Base-by-base conservation (phyloP, 1,139 yeast genomes). In the Geotrichum fermentans region DNA sequence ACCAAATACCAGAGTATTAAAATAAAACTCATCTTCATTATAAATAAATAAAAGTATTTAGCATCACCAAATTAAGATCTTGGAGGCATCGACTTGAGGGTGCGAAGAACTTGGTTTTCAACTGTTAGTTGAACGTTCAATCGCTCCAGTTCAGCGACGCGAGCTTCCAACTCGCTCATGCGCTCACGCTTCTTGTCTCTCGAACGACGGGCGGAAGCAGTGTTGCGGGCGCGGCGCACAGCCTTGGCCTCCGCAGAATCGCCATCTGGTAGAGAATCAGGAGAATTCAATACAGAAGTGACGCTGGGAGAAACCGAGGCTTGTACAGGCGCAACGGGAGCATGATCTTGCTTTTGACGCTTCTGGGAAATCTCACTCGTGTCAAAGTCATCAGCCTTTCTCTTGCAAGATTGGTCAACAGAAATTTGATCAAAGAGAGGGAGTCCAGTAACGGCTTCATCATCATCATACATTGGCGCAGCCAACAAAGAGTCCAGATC, bases 131-230 rank as follows among this genome's bases (percentile, higher is more conserved):
- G 45, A 22, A 40, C 45, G 28, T 47, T 51, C 37, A 38, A 5
- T 20, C 38, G 45, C 39, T 47, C 63, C 56, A 89, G 73, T 39
- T 68, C 77, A 57, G 82, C 87, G 51, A 90, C 95, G 64, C 79
- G 79, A 28, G 70, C 78, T 69, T 90, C 97, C 66, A 90, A 73
- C 64, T 87, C 95, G 52, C 69, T 64, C 87, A 90, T 84, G 68
- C 95, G 78, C 67, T 85, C 88, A 80, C 85, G 81, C 71, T 89
- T 88, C 69, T 96, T 81, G 37, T 96, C 96, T 60, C 97, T 78
- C 40, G 97, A 88, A 65, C 97, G 78, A 68, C 97, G 81, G 14
- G 97, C 97, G 54, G 97, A 97, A 67, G 89, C 96, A 21, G 97
- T 90, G 74, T 90, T 90, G 67, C 90, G 81, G 37, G 97, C 97